A percentile compares a stretch with the other conserved stretches of the same genome.
These are phyloP conservation scores for Backusella parvicylindrica DNA, from an alignment of 192 early-diverging fungal genomes.

Conservation along the genomic window DNA sequence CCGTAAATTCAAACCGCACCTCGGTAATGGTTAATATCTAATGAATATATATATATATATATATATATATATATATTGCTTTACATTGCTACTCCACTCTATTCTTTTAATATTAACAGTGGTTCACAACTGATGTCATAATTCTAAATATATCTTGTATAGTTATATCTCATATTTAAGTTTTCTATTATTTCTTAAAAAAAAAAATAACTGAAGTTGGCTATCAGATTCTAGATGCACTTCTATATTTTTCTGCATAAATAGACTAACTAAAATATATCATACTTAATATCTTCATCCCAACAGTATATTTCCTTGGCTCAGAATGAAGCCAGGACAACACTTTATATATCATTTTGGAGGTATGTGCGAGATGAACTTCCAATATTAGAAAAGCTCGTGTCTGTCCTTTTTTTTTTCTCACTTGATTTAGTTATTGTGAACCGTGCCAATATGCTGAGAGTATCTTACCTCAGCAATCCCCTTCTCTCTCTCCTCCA, in stretches of 20 bases:
- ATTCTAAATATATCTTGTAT: not conserved
- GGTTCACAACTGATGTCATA: not conserved
- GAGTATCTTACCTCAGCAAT: too few species aligned
- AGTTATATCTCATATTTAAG: not conserved
- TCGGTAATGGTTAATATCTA: constrained; percentile 74
- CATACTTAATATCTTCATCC: not conserved
- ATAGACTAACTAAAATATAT: not conserved
- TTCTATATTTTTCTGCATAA: not conserved
- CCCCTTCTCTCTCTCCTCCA: constrained; percentile 54
- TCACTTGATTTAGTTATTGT: constrained; percentile 20
- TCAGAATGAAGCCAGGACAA: constrained; percentile 47
- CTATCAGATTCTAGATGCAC: not conserved
- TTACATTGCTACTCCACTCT: constrained; percentile 18
- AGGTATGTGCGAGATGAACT: not conserved
- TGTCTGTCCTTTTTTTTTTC: not conserved
- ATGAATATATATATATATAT: not conserved
- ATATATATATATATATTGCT: not conserved
- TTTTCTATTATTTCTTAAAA: too few species aligned
- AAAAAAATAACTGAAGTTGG: not conserved
- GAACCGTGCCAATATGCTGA: constrained; percentile 44
- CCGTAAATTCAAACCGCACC: constrained; percentile 89
- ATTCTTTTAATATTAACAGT: not conserved
- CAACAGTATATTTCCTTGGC: constrained; percentile 42
- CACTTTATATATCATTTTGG: not conserved
- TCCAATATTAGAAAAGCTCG: constrained; percentile 1